Percentiles rank a stretch among this genome's conserved stretches.
These are phyloP conservation scores for Glonium stellatum DNA, from an alignment of 495 filamentous ascomycete species.

Conservation along the genomic window DNA sequence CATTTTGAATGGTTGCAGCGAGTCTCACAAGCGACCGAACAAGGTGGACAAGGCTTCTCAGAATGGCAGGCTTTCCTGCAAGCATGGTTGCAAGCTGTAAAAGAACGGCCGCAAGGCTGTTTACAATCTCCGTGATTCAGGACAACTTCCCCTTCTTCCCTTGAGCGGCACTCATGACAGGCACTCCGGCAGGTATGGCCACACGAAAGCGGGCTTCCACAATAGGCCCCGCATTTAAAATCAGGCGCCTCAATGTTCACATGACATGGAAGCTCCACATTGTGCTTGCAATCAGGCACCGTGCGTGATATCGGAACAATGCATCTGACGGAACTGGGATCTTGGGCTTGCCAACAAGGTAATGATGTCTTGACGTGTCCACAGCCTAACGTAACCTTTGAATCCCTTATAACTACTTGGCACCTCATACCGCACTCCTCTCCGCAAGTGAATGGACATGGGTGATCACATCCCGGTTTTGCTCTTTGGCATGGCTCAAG, in stretches of 20 bases:
- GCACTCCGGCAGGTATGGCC: slow-evolving; percentile 51
- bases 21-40: slow-evolving; percentile 51
- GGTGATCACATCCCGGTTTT: slow-evolving; percentile 51
- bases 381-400: slow-evolving; percentile 45
- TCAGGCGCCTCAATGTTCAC: slow-evolving; percentile 37
- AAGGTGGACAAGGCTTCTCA: slow-evolving; percentile 47
- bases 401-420: background rate
- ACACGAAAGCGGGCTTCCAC: slow-evolving; percentile 45
- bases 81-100: slow-evolving; percentile 48
- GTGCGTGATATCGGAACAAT: slow-evolving; percentile 33
- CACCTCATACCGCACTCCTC: slow-evolving; percentile 37
- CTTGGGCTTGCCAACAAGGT: slow-evolving; percentile 46
- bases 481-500: slow-evolving; percentile 51
- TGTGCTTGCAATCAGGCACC: slow-evolving; percentile 51
- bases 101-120: slow-evolving; percentile 1
- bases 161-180: slow-evolving; percentile 46
- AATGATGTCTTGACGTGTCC: slow-evolving; percentile 46
- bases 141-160: slow-evolving; percentile 37
- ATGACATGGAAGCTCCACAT: slow-evolving; percentile 44
- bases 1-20: slow-evolving; percentile 58
- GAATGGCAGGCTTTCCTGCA: slow-evolving; percentile 54
- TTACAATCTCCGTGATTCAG: slow-evolving; percentile 9
- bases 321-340: slow-evolving; percentile 33
- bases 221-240: slow-evolving; percentile 44
- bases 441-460: slow-evolving; percentile 44